These are phyloP conservation scores for Chalaropsis ovoidea DNA, from an alignment of 2,329 filamentous ascomycete genomes.

Conservation along the genomic window DNA sequence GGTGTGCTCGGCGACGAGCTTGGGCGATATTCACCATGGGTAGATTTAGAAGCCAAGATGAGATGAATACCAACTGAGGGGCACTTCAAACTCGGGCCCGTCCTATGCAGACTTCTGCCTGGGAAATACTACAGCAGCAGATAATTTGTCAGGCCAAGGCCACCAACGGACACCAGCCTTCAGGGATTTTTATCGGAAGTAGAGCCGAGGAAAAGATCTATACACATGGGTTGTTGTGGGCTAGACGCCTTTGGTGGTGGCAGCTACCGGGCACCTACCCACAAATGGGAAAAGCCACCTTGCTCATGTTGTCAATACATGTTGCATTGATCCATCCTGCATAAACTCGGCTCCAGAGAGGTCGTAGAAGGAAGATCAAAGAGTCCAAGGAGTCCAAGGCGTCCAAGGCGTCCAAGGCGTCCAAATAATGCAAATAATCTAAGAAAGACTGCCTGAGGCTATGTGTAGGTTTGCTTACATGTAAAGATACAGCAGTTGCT, in stretches of 20 bases:
- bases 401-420: background rate
- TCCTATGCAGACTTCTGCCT: background rate
- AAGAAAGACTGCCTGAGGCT: background rate
- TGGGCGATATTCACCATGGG: background rate
- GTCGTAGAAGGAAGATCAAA: background rate
- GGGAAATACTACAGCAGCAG: background rate
- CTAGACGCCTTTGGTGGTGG: background rate
- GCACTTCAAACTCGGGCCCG: background rate
- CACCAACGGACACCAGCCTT: background rate
- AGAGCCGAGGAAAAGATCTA: conserved; percentile 1
- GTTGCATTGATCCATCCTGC: background rate
- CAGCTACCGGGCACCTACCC: background rate
- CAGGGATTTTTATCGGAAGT: conserved; percentile 1
- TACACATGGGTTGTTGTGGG: background rate
- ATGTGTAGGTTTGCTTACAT: no score
- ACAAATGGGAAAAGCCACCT: conserved; percentile 1
- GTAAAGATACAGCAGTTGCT: background rate
- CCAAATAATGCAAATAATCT: background rate
- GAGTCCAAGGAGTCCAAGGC: background rate
- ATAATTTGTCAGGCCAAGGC: background rate
- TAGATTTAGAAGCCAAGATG: background rate
- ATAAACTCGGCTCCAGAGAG: background rate
- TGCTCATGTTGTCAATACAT: background rate
- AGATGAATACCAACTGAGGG: background rate
- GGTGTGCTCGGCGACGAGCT: background rate